Conservation (phyloP, 352 stramenopile species). For the Phytophthora citrophthora region DNA sequence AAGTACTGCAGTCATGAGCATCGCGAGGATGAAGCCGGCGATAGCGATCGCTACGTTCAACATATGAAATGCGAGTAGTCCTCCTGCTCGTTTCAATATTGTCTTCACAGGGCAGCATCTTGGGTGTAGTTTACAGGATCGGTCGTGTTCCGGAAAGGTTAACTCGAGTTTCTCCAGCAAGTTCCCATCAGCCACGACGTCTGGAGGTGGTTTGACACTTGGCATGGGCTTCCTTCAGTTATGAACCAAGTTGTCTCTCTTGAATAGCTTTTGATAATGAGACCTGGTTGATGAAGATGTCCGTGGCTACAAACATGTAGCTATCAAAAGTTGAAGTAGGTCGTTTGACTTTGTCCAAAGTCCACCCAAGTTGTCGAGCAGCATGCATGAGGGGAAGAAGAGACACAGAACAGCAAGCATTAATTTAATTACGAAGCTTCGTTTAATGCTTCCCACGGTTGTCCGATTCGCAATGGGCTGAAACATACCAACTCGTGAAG, state of each 20-base stretch:
- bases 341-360: not conserved
- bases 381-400: no score
- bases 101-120: not conserved
- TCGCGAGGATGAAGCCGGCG: not conserved
- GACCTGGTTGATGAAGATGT: not conserved
- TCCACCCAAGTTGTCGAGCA: no score
- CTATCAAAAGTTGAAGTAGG: not conserved
- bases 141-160: not conserved
- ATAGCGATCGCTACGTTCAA: slow-evolving; percentile 3
- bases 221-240: not conserved
- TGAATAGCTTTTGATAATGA: not conserved
- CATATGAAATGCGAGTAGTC: not conserved
- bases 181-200: not conserved
- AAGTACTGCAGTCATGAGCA: not conserved
- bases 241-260: not conserved
- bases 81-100: not conserved
- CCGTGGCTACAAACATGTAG: not conserved
- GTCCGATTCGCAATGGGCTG: not conserved
- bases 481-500: slow-evolving; percentile 4
- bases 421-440: not conserved
- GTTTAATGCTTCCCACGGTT: no score
- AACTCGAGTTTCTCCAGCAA: slow-evolving; percentile 2
- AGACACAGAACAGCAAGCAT: not conserved
- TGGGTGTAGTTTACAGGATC: not conserved
- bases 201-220: not conserved